These are phyloP conservation scores for Teratosphaeria gauchensis DNA, from an alignment of 2,329 filamentous ascomycete genomes.

Conservation along the genomic window DNA sequence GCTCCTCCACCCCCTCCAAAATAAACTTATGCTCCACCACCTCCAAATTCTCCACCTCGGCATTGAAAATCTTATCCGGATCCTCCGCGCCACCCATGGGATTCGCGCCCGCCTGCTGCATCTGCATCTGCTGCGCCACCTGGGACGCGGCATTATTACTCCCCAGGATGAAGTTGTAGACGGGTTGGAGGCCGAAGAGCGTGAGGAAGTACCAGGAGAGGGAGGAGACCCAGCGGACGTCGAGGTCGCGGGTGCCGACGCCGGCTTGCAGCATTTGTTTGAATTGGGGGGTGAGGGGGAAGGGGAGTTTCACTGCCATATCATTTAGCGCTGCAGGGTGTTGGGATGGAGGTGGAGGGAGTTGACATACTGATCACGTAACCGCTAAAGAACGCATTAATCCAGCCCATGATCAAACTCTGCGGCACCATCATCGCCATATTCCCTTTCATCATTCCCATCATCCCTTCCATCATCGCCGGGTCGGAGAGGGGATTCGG, in stretches of 20 bases:
- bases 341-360: too few species aligned
- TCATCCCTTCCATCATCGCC: slow-evolving; percentile 98
- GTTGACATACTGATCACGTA: slow-evolving; percentile 77
- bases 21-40: slow-evolving; percentile 92
- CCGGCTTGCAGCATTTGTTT: slow-evolving; percentile 99
- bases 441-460: slow-evolving; percentile 99
- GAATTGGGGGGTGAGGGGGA: slow-evolving; percentile 96
- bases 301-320: slow-evolving; percentile 76
- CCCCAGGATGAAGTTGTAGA: slow-evolving; percentile 93
- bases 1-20: slow-evolving; percentile 76
- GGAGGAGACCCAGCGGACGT: slow-evolving; percentile 96
- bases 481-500: slow-evolving; percentile 94
- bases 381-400: slow-evolving; percentile 96
- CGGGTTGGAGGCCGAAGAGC: slow-evolving; percentile 89
- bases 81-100: slow-evolving; percentile 82
- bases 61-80: slow-evolving; percentile 87
- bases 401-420: slow-evolving; percentile 99
- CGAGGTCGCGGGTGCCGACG: slow-evolving; percentile 89
- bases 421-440: slow-evolving; percentile 99
- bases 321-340: too few species aligned
- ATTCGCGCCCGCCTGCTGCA: slow-evolving; percentile 38
- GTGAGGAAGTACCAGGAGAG: slow-evolving; percentile 99
- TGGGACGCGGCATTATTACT: slow-evolving; percentile 93
- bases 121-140: slow-evolving; percentile 69
- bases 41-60: slow-evolving; percentile 88